Conservation (phyloP, 768 basidiomycete species). For the Phylloporus scabripes region DNA sequence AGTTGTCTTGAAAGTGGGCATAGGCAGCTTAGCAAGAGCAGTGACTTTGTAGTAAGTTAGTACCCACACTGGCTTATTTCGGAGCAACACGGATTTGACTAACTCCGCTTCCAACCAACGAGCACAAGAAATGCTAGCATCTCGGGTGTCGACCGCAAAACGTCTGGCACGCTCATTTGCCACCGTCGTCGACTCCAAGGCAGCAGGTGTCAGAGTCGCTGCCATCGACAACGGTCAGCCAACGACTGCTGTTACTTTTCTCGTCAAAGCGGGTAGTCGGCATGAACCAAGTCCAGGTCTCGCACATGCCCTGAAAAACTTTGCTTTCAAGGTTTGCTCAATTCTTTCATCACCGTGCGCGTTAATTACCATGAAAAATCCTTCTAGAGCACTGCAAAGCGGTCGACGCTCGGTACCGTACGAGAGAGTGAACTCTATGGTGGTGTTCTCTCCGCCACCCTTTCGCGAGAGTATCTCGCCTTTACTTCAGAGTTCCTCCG, state of each 20-base stretch:
- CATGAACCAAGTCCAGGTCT: slow-evolving; percentile 86
- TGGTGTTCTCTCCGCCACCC: slow-evolving; percentile 78
- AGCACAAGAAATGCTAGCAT: slow-evolving; percentile 44
- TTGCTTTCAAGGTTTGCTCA: slow-evolving; percentile 89
- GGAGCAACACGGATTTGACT: too few species aligned
- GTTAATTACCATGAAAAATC: neutral
- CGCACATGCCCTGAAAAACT: slow-evolving; percentile 94
- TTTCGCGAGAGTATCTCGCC: slow-evolving; percentile 86
- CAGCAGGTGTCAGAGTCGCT: slow-evolving; percentile 78
- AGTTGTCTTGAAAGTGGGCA: too few species aligned
- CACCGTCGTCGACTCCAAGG: slow-evolving; percentile 63
- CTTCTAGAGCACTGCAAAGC: slow-evolving; percentile 71
- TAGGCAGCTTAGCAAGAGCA: too few species aligned
- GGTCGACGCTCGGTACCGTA: slow-evolving; percentile 85
- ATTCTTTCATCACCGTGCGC: neutral
- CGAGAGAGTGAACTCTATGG: slow-evolving; percentile 93
- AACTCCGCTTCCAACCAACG: slow-evolving; percentile 15
- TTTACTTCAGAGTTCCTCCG: slow-evolving; percentile 92
- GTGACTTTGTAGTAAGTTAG: too few species aligned
- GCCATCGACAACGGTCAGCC: slow-evolving; percentile 78
- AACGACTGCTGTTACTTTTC: slow-evolving; percentile 80
- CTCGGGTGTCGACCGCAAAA: slow-evolving; percentile 54
- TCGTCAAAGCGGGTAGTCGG: slow-evolving; percentile 89
- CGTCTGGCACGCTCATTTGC: slow-evolving; percentile 71
- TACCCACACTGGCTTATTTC: too few species aligned